Percentiles rank a stretch among this genome's conserved stretches.
phyloP scores from a whole-genome alignment of 306 rosid genomes.

The Vigna reflexopilosa region DNA sequence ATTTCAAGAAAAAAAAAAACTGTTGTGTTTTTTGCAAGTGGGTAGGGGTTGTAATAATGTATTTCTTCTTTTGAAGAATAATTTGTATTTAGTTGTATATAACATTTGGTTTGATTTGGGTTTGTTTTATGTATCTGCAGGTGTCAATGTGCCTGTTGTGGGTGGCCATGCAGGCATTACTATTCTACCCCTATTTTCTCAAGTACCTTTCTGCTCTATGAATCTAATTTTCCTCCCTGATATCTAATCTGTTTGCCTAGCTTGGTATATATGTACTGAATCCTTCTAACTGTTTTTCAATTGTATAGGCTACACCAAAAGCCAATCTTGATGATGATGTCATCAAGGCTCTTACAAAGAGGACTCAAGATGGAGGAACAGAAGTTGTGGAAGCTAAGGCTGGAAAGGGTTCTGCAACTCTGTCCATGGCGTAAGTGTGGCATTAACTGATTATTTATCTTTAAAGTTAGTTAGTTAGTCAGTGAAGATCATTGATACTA shows the following conservation, averaged over 20 bases:
- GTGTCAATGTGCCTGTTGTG: constrained; percentile 93
- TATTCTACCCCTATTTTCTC: constrained; percentile 97
- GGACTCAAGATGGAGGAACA: constrained; percentile 99
- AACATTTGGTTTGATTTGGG: constrained; percentile 16
- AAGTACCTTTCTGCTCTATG: constrained; percentile 51
- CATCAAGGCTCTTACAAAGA: constrained; percentile 80
- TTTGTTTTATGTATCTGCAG: constrained; percentile 58
- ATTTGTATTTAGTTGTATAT: neutral
- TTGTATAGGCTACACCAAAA: constrained; percentile 76
- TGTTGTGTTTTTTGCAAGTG: neutral
- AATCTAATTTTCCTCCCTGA: neutral
- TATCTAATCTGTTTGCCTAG: constrained; percentile 17
- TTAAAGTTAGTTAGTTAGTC: neutral
- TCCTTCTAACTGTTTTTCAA: constrained; percentile 5
- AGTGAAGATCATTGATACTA: neutral
- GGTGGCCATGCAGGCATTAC: constrained; percentile 99
- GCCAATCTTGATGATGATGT: constrained; percentile 77
- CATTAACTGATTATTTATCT: constrained; percentile 11
- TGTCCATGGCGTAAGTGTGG: constrained; percentile 96
- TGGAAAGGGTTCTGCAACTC: constrained; percentile 98
- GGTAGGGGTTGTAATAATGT: constrained; percentile 21
- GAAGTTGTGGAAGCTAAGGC: constrained; percentile 99
- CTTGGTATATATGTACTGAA: constrained; percentile 33
- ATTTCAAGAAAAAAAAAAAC: neutral
- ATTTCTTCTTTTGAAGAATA: constrained; percentile 25